These are phyloP conservation scores for Aspergillus eucalypticola DNA, from an alignment of 2,329 filamentous ascomycete genomes.

Conservation along the genomic window DNA sequence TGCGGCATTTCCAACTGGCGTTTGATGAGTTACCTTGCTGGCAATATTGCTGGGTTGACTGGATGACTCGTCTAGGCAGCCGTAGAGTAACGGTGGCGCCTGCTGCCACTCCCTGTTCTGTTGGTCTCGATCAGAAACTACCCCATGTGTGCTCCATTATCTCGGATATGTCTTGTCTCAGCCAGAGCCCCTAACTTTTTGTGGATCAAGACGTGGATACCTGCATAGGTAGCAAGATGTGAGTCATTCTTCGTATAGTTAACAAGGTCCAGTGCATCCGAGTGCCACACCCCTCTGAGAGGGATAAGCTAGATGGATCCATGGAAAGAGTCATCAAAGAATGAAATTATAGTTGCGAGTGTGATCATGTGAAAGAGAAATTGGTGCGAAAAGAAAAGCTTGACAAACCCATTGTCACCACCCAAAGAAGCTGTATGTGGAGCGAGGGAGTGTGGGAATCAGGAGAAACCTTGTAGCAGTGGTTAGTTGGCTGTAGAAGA, in stretches of 20 bases:
- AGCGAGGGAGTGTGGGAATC: neutral
- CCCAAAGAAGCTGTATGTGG: neutral
- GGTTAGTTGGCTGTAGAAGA: neutral
- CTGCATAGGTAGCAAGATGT: neutral
- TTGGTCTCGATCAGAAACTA: slow-evolving; percentile 4
- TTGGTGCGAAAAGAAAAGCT: neutral
- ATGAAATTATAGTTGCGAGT: neutral
- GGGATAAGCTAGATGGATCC: neutral
- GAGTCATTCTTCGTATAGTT: neutral
- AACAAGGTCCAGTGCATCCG: neutral
- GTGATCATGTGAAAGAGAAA: neutral
- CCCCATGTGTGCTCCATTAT: slow-evolving; percentile 3
- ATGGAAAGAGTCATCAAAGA: neutral
- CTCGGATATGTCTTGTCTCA: neutral
- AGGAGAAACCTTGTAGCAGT: neutral
- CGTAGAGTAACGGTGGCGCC: slow-evolving; percentile 19
- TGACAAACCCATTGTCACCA: neutral
- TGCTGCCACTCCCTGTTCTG: slow-evolving; percentile 14
- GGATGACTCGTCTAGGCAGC: slow-evolving; percentile 10
- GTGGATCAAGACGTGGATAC: neutral
- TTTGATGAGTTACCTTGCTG: neutral
- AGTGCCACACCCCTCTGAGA: neutral
- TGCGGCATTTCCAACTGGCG: neutral
- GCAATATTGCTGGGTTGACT: neutral
- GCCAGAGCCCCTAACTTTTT: neutral